These are phyloP conservation scores for Xylaria multiplex DNA, from an alignment of 2,329 filamentous ascomycete species.

Conservation along the genomic window DNA sequence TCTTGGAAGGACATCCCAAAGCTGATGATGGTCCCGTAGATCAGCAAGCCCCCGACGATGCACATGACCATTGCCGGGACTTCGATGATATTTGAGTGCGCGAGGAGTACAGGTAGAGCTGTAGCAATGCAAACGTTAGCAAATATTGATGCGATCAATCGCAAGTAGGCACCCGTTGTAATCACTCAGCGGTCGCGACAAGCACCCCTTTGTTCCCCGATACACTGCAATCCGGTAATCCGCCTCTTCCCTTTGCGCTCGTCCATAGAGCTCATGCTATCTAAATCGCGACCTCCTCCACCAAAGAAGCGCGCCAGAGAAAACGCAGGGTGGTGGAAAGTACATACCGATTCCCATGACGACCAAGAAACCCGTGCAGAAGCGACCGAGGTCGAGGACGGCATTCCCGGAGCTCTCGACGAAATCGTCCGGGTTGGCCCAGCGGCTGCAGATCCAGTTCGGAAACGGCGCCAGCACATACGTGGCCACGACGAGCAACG, in stretches of 20 bases:
- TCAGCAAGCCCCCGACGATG: slow-evolving; percentile 88
- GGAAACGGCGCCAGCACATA: slow-evolving; percentile 93
- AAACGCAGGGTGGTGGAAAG: neutral
- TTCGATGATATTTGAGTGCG: slow-evolving; percentile 85
- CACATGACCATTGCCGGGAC: slow-evolving; percentile 94
- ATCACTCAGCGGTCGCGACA: neutral
- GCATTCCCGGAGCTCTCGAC: slow-evolving; percentile 85
- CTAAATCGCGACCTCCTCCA: neutral
- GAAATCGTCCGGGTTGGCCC: slow-evolving; percentile 93
- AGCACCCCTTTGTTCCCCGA: neutral
- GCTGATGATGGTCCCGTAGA: slow-evolving; percentile 98
- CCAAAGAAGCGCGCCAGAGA: neutral
- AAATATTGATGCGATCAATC: neutral
- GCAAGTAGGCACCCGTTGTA: slow-evolving; percentile 30
- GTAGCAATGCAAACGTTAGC: slow-evolving; percentile 30
- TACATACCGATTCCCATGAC: slow-evolving; percentile 95
- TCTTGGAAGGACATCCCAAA: slow-evolving; percentile 99
- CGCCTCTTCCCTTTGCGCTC: neutral
- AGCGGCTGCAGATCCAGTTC: slow-evolving; percentile 94
- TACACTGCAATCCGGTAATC: neutral
- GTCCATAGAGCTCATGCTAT: neutral
- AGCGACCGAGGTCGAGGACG: slow-evolving; percentile 91
- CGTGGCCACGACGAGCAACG: slow-evolving; percentile 93
- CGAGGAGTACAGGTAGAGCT: slow-evolving; percentile 90
- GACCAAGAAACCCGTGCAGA: slow-evolving; percentile 94